Evolutionary conservation across 352 stramenopile species (phyloP).

Genomic region (Pythium vanterpoolii): DNA sequence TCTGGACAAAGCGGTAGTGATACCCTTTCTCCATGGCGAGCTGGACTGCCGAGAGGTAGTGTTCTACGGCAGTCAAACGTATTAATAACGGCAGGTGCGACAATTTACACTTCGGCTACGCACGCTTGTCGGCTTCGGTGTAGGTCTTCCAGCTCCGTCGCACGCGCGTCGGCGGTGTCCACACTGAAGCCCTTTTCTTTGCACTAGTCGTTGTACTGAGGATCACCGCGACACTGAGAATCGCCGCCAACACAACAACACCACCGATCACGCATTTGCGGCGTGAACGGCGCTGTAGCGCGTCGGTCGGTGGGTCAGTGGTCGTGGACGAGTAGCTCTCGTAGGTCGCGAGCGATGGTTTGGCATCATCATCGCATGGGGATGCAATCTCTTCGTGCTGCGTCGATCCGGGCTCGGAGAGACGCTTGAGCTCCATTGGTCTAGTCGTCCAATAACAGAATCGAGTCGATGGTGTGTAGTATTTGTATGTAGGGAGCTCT

Average conservation of each 20-base stretch:
- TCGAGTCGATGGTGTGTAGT: background rate
- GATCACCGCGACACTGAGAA: background rate
- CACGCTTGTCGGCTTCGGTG: conserved; percentile 16
- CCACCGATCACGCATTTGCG: background rate
- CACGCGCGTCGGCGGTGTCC: conserved; percentile 7
- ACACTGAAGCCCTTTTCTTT: background rate
- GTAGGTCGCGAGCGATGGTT: background rate
- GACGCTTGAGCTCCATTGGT: background rate
- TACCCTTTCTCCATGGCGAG: conserved; percentile 24
- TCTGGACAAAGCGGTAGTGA: conserved; percentile 21
- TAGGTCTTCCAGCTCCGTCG: conserved; percentile 17
- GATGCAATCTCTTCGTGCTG: background rate
- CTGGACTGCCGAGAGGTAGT: conserved; percentile 20
- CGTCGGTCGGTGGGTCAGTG: background rate
- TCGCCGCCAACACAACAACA: background rate
- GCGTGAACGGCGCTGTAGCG: background rate
- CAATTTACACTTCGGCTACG: background rate
- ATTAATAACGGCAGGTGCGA: background rate
- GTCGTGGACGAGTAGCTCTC: background rate
- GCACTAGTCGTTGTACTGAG: background rate
- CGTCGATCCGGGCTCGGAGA: background rate
- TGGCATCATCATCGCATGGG: background rate
- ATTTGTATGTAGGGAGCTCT: too few species aligned
- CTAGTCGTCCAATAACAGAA: background rate
- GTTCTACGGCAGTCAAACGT: too few species aligned